These are phyloP conservation scores for Syzygium aromaticum DNA, from an alignment of 345 rosid species.

Conservation along the genomic window DNA sequence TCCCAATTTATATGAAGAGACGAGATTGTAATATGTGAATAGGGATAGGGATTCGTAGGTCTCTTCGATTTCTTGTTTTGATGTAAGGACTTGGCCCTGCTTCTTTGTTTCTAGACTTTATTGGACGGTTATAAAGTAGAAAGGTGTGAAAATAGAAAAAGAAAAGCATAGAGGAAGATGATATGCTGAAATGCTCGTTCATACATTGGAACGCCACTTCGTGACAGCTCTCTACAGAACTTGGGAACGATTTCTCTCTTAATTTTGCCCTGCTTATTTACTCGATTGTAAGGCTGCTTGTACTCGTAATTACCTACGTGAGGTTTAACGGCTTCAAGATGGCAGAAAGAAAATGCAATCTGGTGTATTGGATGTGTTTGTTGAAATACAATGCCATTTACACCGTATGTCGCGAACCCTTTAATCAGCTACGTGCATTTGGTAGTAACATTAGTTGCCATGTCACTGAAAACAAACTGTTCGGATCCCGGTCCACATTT, in stretches of 20 bases:
- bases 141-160: not conserved
- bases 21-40: slow-evolving; percentile 1
- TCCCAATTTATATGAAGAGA: not conserved
- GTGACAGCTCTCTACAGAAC: not conserved
- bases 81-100: not conserved
- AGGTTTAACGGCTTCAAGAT: not conserved
- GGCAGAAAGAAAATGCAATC: not conserved
- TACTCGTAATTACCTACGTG: not conserved
- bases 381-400: not conserved
- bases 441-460: not conserved
- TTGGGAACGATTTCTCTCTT: not conserved
- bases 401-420: not conserved
- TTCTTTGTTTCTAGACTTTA: not conserved
- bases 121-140: not conserved
- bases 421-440: not conserved
- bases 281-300: not conserved
- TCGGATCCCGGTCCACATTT: not conserved
- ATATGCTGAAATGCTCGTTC: not conserved
- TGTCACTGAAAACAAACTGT: not conserved
- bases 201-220: not conserved
- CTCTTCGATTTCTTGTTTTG: not conserved
- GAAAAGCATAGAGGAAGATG: not conserved
- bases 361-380: not conserved
- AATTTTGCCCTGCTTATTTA: not conserved
- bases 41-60: not conserved